phyloP scores from a whole-genome alignment of 495 filamentous ascomycete genomes.

The Neurospora discreta region DNA sequence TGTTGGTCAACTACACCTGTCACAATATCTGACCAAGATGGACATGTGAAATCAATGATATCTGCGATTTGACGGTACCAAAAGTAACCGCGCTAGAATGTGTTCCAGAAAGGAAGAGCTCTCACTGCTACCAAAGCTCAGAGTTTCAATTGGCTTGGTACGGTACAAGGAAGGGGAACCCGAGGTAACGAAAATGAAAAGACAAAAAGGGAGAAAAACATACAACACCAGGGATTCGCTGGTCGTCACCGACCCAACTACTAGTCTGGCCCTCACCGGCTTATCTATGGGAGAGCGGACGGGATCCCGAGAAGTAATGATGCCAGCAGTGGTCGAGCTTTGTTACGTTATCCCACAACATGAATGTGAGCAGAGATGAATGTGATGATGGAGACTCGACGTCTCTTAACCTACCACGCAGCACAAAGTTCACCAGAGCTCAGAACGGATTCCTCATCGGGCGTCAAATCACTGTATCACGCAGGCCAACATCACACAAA shows the following conservation, averaged over 20 bases:
- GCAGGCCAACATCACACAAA: background rate
- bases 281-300: constrained; percentile 35
- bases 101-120: too few species aligned
- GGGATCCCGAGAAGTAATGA: constrained; percentile 34
- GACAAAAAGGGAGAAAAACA: background rate
- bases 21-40: too few species aligned
- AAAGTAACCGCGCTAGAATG: too few species aligned
- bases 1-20: background rate
- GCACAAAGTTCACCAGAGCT: background rate
- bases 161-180: too few species aligned
- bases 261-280: constrained; percentile 8
- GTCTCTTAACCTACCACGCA: background rate
- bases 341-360: too few species aligned
- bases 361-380: background rate
- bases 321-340: too few species aligned
- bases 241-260: constrained; percentile 39
- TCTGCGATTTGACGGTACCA: too few species aligned
- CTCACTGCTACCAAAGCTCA: too few species aligned
- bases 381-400: background rate
- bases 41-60: too few species aligned
- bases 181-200: too few species aligned
- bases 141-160: too few species aligned
- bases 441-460: background rate
- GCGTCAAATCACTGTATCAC: background rate
- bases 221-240: constrained; percentile 39